A percentile compares a stretch with the other conserved stretches of the same genome.
Conservation (phyloP, 768 basidiomycete genomes). For the Amanita inopinata region DNA sequence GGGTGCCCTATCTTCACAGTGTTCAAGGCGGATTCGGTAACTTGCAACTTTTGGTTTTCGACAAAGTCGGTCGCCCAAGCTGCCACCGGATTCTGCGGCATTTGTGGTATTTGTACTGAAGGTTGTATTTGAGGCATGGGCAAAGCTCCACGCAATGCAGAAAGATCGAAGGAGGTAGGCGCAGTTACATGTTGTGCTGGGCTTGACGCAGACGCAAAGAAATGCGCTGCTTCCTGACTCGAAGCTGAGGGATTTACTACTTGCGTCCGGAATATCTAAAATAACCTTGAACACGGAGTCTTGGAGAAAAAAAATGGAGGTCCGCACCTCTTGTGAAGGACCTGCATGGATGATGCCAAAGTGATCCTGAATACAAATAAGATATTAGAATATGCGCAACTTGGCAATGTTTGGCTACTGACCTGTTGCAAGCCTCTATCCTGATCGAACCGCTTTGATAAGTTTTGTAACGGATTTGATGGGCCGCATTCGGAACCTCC, state of each 20-base stretch:
- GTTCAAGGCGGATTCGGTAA: conserved; percentile 8
- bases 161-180: conserved; percentile 46
- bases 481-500: conserved; percentile 80
- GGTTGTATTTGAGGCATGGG: conserved; percentile 21
- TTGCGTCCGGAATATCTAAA: conserved; percentile 56
- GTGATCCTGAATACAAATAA: conserved; percentile 47
- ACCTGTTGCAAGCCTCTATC: conserved; percentile 80
- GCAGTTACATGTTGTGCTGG: conserved; percentile 25
- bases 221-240: conserved; percentile 60
- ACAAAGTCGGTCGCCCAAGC: conserved; percentile 63
- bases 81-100: conserved; percentile 18
- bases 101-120: conserved; percentile 19
- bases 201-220: conserved; percentile 41
- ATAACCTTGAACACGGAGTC: not conserved
- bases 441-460: conserved; percentile 70
- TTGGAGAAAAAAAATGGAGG: not conserved
- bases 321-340: conserved; percentile 51
- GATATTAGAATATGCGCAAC: conserved; percentile 8
- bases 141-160: conserved; percentile 40
- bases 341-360: conserved; percentile 47
- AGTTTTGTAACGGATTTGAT: conserved; percentile 68
- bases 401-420: conserved; percentile 10
- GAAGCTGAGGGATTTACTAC: conserved; percentile 28
- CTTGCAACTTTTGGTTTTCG: conserved; percentile 23
- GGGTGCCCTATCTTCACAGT: not conserved